A percentile compares a stretch with the other conserved stretches of the same genome.
phyloP scores from a whole-genome alignment of 805 yeast species.

The Candida jianshihensis region DNA sequence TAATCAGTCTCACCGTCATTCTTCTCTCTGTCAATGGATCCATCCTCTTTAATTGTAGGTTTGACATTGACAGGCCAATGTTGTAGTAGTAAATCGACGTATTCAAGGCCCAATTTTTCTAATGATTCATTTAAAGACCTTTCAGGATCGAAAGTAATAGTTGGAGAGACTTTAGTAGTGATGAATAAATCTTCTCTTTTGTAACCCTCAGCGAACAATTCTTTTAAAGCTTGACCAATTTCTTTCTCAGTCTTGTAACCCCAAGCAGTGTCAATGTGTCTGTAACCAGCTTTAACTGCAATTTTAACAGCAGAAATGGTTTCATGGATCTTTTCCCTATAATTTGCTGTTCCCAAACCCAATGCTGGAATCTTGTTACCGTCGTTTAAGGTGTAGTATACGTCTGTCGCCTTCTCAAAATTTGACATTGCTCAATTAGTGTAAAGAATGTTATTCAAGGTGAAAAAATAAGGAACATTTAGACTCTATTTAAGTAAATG shows the following conservation, averaged over 20 bases:
- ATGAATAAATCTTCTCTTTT: slow-evolving; percentile 58
- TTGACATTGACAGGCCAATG: slow-evolving; percentile 64
- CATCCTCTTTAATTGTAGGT: slow-evolving; percentile 49
- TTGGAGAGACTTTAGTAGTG: slow-evolving; percentile 67
- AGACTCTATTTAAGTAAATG: too few relatives aligned
- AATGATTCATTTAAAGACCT: slow-evolving; percentile 52
- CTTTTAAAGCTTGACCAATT: slow-evolving; percentile 40
- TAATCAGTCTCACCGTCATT: slow-evolving; percentile 31
- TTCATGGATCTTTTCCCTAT: slow-evolving; percentile 37
- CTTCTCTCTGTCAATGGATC: slow-evolving; percentile 45
- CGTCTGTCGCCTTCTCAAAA: slow-evolving; percentile 25
- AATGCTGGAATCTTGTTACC: slow-evolving; percentile 58
- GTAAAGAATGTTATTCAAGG: too few relatives aligned
- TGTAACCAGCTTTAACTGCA: slow-evolving; percentile 44
- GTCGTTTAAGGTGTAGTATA: slow-evolving; percentile 42
- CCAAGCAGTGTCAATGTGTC: slow-evolving; percentile 73
- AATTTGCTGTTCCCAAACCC: slow-evolving; percentile 63
- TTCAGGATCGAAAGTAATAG: slow-evolving; percentile 43
- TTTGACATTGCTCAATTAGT: slow-evolving; percentile 10
- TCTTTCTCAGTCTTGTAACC: slow-evolving; percentile 61
- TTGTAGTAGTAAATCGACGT: slow-evolving; percentile 68
- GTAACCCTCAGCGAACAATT: slow-evolving; percentile 34
- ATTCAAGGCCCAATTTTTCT: slow-evolving; percentile 55
- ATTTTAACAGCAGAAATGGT: slow-evolving; percentile 40
- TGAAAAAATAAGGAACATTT: too few relatives aligned